phyloP scores from a whole-genome alignment of 2,329 filamentous ascomycete genomes.

The Fusarium burgessii region DNA sequence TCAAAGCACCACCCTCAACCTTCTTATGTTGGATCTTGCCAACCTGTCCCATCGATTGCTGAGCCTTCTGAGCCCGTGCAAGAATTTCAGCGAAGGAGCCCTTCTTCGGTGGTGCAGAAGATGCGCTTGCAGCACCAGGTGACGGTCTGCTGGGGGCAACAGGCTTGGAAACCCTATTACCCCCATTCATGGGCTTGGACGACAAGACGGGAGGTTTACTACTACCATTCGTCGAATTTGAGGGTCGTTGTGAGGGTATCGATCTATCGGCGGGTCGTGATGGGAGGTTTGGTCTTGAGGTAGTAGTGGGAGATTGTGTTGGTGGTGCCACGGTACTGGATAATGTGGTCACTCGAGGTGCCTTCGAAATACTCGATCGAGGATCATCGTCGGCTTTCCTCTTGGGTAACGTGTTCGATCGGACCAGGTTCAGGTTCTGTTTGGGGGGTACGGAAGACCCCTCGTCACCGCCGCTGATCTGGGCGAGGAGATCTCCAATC shows the following conservation, averaged over 20 bases:
- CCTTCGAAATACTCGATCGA: conserved; percentile 56
- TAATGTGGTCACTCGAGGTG: conserved; percentile 51
- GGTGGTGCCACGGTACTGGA: conserved; percentile 41
- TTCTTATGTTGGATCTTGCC: conserved; percentile 82
- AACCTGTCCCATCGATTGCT: conserved; percentile 69
- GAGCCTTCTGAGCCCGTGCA: conserved; percentile 75
- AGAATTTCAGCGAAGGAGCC: conserved; percentile 81
- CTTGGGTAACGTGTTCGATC: conserved; percentile 56
- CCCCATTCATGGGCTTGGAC: conserved; percentile 45
- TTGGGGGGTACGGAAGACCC: conserved; percentile 52
- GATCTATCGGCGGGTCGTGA: conserved; percentile 46
- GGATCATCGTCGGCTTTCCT: conserved; percentile 69
- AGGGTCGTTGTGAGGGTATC: conserved; percentile 40
- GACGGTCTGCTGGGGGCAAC: conserved; percentile 41
- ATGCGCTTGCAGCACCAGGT: conserved; percentile 51
- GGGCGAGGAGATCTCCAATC: conserved; percentile 59
- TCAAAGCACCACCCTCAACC: conserved; percentile 69
- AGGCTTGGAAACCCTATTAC: conserved; percentile 44
- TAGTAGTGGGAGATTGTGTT: conserved; percentile 35
- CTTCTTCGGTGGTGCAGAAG: conserved; percentile 71
- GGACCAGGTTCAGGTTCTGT: conserved; percentile 46
- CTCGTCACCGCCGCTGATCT: conserved; percentile 69
- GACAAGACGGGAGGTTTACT: conserved; percentile 39
- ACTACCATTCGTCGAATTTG: conserved; percentile 26
- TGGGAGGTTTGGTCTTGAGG: conserved; percentile 35